These are phyloP conservation scores for Iodosphaeria phyllophila DNA, from an alignment of 2,329 filamentous ascomycete genomes.

Conservation along the genomic window DNA sequence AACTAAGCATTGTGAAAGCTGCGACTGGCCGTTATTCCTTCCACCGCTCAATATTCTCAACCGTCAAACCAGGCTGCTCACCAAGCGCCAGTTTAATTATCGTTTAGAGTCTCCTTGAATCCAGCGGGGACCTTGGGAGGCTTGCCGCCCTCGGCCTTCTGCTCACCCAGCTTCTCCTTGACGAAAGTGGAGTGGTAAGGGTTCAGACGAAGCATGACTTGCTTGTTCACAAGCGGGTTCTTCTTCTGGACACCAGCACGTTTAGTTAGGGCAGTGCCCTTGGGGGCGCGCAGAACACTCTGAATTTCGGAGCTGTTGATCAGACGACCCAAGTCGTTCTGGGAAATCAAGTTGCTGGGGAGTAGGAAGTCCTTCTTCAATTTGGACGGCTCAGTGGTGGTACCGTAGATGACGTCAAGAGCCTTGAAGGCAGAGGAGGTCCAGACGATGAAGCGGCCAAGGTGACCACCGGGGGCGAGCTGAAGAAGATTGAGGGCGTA, in stretches of 20 bases:
- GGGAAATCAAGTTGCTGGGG: constrained; percentile 76
- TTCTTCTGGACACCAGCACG: constrained; percentile 92
- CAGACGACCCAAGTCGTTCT: constrained; percentile 89
- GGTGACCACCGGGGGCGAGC: constrained; percentile 95
- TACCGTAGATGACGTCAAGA: constrained; percentile 92
- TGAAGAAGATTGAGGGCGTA: constrained; percentile 95
- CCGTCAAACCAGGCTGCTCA: constrained; percentile 15
- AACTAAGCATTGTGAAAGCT: constrained; percentile 8
- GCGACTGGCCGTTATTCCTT: no score
- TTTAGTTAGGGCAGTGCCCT: constrained; percentile 81
- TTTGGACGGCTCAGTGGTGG: constrained; percentile 70
- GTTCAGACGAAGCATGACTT: constrained; percentile 96
- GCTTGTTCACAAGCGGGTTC: constrained; percentile 98
- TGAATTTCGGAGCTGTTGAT: constrained; percentile 99
- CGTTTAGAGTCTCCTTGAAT: constrained; percentile 12
- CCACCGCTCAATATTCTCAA: constrained; percentile 6
- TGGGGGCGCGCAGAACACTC: constrained; percentile 80
- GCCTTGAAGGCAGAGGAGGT: constrained; percentile 92
- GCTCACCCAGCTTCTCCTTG: constrained; percentile 66
- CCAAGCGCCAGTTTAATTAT: constrained; percentile 15
- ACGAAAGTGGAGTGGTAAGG: constrained; percentile 85
- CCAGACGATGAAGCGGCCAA: constrained; percentile 98
- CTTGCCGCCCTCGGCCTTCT: constrained; percentile 45
- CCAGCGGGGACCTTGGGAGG: constrained; percentile 19
- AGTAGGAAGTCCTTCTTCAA: constrained; percentile 99